Conservation (phyloP, 1,139 yeast genomes). For the Yamadazyma membranifaciens region DNA sequence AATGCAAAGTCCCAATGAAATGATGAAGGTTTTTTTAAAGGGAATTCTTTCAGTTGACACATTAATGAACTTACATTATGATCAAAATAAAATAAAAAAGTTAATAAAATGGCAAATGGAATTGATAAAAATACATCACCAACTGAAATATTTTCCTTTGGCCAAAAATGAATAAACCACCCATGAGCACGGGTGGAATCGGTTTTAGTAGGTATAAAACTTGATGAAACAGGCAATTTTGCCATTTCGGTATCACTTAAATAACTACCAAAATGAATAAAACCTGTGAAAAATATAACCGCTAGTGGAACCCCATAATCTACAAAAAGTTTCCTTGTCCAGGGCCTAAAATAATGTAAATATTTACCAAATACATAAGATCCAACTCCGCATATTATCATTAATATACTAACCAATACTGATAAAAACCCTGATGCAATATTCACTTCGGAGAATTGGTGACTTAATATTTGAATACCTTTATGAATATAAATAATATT, state of each 20-base stretch:
- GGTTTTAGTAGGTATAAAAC: conserved; percentile 70
- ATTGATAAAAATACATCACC: conserved; percentile 82
- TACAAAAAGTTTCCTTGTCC: conserved; percentile 64
- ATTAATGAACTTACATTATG: conserved; percentile 92
- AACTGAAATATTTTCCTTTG: conserved; percentile 53
- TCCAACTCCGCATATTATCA: conserved; percentile 73
- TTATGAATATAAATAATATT: conserved; percentile 88
- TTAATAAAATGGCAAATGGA: conserved; percentile 85
- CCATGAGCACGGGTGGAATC: conserved; percentile 46
- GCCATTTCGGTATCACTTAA: conserved; percentile 52
- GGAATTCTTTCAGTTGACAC: conserved; percentile 82
- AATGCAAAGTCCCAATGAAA: conserved; percentile 92
- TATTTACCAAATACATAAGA: conserved; percentile 58
- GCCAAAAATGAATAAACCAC: conserved; percentile 83
- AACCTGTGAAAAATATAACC: conserved; percentile 89
- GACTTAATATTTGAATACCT: conserved; percentile 75
- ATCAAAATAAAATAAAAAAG: conserved; percentile 86
- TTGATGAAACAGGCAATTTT: conserved; percentile 64
- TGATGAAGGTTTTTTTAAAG: conserved; percentile 78
- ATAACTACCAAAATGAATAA: conserved; percentile 84
- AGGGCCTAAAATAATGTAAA: conserved; percentile 59
- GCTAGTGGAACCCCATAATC: conserved; percentile 85
- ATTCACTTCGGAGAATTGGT: conserved; percentile 56
- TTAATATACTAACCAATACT: conserved; percentile 66
- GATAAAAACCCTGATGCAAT: conserved; percentile 72